These are phyloP conservation scores for Nakaseomyces delphensis DNA, from an alignment of 1,139 yeast species.

Conservation along the genomic window DNA sequence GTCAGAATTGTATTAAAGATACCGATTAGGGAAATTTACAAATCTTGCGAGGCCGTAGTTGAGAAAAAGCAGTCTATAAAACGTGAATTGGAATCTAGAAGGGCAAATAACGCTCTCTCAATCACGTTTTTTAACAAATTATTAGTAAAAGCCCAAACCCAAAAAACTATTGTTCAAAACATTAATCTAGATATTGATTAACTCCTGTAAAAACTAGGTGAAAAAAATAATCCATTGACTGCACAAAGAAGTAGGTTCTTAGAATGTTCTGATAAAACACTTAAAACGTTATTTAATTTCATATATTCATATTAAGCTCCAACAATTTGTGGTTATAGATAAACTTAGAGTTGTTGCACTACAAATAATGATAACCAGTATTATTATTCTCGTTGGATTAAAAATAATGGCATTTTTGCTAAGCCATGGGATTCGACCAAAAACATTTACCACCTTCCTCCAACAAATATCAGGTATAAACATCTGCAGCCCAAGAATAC, in stretches of 20 bases:
- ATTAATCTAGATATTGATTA: conserved; percentile 45
- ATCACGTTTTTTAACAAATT: conserved; percentile 52
- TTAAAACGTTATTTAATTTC: no score
- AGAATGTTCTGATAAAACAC: no score
- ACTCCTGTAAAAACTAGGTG: not conserved
- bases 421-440: no score
- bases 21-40: conserved; percentile 78
- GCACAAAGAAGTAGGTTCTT: not conserved
- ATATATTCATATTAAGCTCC: no score
- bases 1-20: conserved; percentile 70
- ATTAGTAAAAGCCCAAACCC: conserved; percentile 41
- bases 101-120: conserved; percentile 51
- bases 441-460: no score
- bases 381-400: no score
- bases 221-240: not conserved
- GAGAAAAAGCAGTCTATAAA: conserved; percentile 23
- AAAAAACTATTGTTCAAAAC: conserved; percentile 39
- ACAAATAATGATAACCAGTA: no score
- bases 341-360: no score
- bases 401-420: no score
- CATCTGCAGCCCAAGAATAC: no score
- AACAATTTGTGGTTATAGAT: no score
- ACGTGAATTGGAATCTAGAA: conserved; percentile 32
- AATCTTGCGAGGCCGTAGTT: conserved; percentile 48
- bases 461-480: no score